Base-by-base conservation (phyloP, 768 basidiomycete genomes). In the Phylloporus sp. region DNA sequence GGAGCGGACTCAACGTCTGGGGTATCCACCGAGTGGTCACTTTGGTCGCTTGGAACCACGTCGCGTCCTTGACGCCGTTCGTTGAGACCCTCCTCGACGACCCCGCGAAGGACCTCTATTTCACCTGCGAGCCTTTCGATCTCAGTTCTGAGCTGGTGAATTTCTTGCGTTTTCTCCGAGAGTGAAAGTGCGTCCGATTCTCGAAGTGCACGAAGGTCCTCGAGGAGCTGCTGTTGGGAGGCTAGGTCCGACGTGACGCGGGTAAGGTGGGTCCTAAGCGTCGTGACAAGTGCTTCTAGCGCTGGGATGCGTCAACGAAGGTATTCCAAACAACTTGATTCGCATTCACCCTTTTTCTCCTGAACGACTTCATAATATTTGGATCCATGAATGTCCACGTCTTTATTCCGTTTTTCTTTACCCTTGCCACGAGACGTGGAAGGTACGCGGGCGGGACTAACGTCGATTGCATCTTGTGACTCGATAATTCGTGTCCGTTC, bases 11-110 rank as follows among this genome's bases (percentile, higher is more conserved):
- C 34, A 11, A 31, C 39, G 14, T 29, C 31, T 11, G 37, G 42
- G 8, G 10, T 14, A 20, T 46, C 47, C 40, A n/a, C 44, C 28
- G 15, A 20, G 43, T 28, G 34, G 10, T 41, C 42, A 23, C 28
- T 42, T 20, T 46, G 42, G 6, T 58, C 50, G 21, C 48, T 46
- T 15, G 17, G 33, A 24, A 50, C 48, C 20, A 62, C 54, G 42
- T 86, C 82, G 49, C 82, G 68, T 4, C 71, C 72, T 31, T 72
- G 66, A 31, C 84, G 69, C 22, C 91, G 66, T 52, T 90, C 89
- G 50, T 82, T 78, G 43, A 96, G 71, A 5, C 90, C 90, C 48
- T 89, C 85, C 63, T 94, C 88, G 1, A 97, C 89, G 0, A 93
- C 85, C 1, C 82, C 85, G 10, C 86, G 72, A n/a, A 96, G 72